Conservation (phyloP, 495 filamentous ascomycete species). For the Hyaloscypha hepaticicola region DNA sequence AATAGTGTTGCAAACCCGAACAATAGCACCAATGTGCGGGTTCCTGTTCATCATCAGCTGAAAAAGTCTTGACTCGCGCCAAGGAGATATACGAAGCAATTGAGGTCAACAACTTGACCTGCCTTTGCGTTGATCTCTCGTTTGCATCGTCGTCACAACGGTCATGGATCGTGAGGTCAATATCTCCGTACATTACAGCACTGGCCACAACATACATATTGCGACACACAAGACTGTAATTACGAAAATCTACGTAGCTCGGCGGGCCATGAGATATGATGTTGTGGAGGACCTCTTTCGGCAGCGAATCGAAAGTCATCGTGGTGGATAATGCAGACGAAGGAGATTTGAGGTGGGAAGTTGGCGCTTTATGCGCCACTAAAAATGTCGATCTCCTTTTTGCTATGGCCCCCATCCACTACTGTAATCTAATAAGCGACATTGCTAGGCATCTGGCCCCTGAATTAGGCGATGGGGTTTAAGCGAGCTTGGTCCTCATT, state of each 20-base stretch:
- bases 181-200: constrained; percentile 3
- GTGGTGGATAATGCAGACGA: neutral
- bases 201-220: neutral
- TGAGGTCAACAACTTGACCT: constrained; percentile 1
- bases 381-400: too few species aligned
- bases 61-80: too few species aligned
- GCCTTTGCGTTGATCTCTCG: neutral
- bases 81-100: constrained; percentile 6
- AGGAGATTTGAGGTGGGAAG: too few species aligned
- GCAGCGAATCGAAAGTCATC: constrained; percentile 2
- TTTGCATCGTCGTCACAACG: neutral
- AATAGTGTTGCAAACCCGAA: constrained; percentile 12
- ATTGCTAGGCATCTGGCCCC: too few species aligned
- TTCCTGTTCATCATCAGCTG: constrained; percentile 11
- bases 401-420: too few species aligned
- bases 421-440: too few species aligned
- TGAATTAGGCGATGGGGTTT: too few species aligned
- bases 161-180: constrained; percentile 17
- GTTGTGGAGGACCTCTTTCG: constrained; percentile 15
- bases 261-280: constrained; percentile 9
- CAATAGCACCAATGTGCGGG: constrained; percentile 11
- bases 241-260: constrained; percentile 2
- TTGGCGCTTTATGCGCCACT: too few species aligned
- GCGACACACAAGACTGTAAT: constrained; percentile 15
- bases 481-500: too few species aligned